Conservation (phyloP, 768 basidiomycete species). For the Royoungia palumana region DNA sequence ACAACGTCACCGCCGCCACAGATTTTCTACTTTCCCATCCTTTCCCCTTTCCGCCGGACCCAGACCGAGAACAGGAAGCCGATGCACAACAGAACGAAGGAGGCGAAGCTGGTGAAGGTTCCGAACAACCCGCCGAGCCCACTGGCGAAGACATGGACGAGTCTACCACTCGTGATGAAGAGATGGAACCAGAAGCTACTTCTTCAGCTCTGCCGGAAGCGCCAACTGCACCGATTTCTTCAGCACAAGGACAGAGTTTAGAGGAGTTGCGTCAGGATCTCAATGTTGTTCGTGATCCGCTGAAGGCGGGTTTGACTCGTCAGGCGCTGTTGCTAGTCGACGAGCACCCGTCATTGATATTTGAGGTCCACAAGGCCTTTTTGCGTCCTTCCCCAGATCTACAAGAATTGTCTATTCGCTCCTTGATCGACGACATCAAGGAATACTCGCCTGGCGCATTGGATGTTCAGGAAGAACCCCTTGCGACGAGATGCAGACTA, state of each 20-base stretch:
- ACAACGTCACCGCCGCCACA: constrained; percentile 86
- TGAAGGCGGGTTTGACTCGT: constrained; percentile 61
- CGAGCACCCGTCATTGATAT: constrained; percentile 82
- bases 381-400: constrained; percentile 57
- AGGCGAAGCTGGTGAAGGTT: constrained; percentile 9
- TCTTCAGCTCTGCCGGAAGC: constrained; percentile 17
- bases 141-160: constrained; percentile 26
- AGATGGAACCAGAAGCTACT: constrained; percentile 22
- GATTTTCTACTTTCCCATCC: constrained; percentile 84
- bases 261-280: constrained; percentile 68
- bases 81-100: constrained; percentile 18
- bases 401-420: constrained; percentile 62
- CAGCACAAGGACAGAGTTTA: constrained; percentile 39
- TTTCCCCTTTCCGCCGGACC: constrained; percentile 70
- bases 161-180: constrained; percentile 24
- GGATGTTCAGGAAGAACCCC: constrained; percentile 68
- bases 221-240: constrained; percentile 8
- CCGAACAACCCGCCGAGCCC: constrained; percentile 29
- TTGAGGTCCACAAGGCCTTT: constrained; percentile 84
- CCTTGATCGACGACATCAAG: constrained; percentile 76
- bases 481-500: constrained; percentile 81
- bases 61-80: constrained; percentile 48
- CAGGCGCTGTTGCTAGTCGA: constrained; percentile 80
- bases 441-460: constrained; percentile 61
- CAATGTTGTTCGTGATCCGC: constrained; percentile 58